Evolutionary conservation across 2,329 filamentous ascomycete genomes (phyloP).

Genomic region (Fusarium acutatum): DNA sequence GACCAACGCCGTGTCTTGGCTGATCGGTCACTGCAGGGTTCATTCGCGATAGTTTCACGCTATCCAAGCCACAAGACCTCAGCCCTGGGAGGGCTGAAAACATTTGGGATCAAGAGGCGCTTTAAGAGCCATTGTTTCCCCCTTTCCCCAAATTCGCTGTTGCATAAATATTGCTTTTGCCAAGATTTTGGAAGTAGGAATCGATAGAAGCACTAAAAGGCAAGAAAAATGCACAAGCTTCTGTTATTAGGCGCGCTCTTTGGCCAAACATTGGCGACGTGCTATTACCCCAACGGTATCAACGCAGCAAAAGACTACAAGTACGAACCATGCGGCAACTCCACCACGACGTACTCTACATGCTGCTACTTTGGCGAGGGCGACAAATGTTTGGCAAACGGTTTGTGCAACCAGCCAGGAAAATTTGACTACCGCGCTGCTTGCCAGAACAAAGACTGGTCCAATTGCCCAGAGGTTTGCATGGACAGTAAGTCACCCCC

Average conservation of each 20-base stretch:
- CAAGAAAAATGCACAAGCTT: conserved; percentile 14
- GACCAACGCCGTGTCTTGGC: conserved; percentile 8
- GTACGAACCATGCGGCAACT: conserved; percentile 31
- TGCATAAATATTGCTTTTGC: too few relatives aligned
- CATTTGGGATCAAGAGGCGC: not conserved
- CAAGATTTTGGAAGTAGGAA: too few relatives aligned
- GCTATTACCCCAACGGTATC: conserved; percentile 36
- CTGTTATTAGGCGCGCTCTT: not conserved
- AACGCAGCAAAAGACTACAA: conserved; percentile 33
- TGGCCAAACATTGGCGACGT: conserved; percentile 4
- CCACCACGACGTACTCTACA: conserved; percentile 24
- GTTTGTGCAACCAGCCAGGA: conserved; percentile 23
- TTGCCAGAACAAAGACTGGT: conserved; percentile 36
- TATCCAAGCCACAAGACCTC: conserved; percentile 30
- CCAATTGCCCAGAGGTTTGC: conserved; percentile 29
- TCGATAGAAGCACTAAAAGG: too few relatives aligned
- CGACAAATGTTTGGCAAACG: conserved; percentile 31
- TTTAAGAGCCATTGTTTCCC: not conserved
- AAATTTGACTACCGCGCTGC: conserved; percentile 33
- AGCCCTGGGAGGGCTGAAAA: conserved; percentile 9
- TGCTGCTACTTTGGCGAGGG: conserved; percentile 38
- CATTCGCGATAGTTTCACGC: conserved; percentile 45
- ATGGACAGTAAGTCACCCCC: conserved; percentile 21
- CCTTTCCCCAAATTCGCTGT: not conserved
- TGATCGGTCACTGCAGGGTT: not conserved